phyloP scores from a whole-genome alignment of 2,329 filamentous ascomycete species.

The Diaporthe eres region DNA sequence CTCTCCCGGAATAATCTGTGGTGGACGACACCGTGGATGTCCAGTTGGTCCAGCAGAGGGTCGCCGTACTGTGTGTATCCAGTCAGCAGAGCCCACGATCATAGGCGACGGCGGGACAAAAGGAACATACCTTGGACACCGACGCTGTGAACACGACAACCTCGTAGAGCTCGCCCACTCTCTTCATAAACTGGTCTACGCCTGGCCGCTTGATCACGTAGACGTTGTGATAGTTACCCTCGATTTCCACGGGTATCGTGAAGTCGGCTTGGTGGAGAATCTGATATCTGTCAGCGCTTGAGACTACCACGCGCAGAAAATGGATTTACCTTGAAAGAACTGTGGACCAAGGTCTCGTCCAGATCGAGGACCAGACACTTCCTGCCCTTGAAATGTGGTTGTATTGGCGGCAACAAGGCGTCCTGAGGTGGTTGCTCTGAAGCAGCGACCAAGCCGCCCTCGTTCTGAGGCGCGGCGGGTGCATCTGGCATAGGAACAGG shows the following conservation, averaged over 20 bases:
- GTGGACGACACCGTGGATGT: conserved; percentile 97
- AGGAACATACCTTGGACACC: conserved; percentile 85
- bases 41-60: conserved; percentile 93
- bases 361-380: conserved; percentile 97
- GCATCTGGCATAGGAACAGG: conserved; percentile 58
- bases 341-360: conserved; percentile 97
- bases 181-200: conserved; percentile 98
- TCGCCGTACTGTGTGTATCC: conserved; percentile 82
- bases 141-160: conserved; percentile 99
- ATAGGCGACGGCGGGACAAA: background rate
- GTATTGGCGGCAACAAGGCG: conserved; percentile 85
- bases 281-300: conserved; percentile 59
- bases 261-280: conserved; percentile 98
- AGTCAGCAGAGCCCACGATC: conserved; percentile 37
- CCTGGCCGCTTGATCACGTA: conserved; percentile 99
- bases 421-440: conserved; percentile 68
- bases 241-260: conserved; percentile 98
- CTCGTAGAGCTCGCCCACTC: conserved; percentile 97
- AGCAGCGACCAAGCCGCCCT: conserved; percentile 60
- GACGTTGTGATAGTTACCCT: conserved; percentile 98
- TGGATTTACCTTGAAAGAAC: conserved; percentile 90
- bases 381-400: conserved; percentile 83
- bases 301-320: background rate
- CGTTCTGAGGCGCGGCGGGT: conserved; percentile 53
- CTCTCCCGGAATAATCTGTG: conserved; percentile 97